Percentiles rank a stretch among this genome's conserved stretches.
These are phyloP conservation scores for Thalassiosira livingstoniorum DNA, from an alignment of 352 stramenopile genomes.

Conservation along the genomic window DNA sequence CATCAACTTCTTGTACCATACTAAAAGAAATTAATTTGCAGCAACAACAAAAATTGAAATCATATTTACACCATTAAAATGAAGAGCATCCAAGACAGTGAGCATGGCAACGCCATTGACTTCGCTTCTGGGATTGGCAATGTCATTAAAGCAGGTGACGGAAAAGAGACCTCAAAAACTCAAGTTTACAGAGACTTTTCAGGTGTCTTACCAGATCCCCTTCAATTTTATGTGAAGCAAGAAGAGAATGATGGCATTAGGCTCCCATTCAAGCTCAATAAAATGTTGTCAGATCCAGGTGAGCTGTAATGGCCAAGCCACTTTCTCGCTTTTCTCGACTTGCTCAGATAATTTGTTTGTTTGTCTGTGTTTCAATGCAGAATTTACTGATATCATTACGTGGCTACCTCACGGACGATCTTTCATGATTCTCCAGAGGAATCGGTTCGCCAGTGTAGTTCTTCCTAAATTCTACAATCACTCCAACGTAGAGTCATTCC, in stretches of 20 bases:
- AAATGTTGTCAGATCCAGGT: slow-evolving; percentile 4
- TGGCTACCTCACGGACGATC: slow-evolving; percentile 72
- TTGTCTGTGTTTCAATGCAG: background rate
- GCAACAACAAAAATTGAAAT: no score
- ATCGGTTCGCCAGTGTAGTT: slow-evolving; percentile 42
- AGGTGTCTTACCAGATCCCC: background rate
- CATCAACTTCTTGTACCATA: no score
- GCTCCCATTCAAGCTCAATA: slow-evolving; percentile 1
- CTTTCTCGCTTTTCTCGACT: background rate
- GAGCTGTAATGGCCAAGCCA: background rate
- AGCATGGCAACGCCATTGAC: no score
- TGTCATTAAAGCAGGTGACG: no score
- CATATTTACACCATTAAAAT: no score
- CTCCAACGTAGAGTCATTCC: slow-evolving; percentile 15
- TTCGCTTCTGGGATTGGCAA: no score
- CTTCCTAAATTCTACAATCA: slow-evolving; percentile 20
- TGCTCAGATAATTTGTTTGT: background rate
- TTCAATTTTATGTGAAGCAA: no score
- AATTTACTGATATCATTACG: slow-evolving; percentile 33
- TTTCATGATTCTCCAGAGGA: slow-evolving; percentile 67
- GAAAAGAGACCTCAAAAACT: no score
- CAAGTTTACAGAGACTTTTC: background rate
- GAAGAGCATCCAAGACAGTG: no score
- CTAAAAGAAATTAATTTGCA: no score
- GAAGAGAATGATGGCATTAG: background rate